Base-by-base conservation (phyloP, 208 protist genomes). In the Leishmania gerbilli region DNA sequence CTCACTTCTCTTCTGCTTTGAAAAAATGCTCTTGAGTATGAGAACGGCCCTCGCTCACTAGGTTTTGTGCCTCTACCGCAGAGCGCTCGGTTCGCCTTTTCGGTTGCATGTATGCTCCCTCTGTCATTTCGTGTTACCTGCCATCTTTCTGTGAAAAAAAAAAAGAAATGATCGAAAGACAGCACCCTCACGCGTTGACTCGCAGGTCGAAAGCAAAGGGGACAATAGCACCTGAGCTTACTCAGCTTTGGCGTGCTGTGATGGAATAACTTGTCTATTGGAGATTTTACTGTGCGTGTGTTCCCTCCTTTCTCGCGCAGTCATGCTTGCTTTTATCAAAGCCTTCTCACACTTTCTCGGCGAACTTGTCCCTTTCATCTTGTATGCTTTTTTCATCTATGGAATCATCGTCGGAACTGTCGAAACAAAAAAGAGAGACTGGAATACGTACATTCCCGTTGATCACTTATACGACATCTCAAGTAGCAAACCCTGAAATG, bases 21-120 rank as follows among this genome's bases (percentile, higher is more conserved):
- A 40, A 68, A 47, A 77, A 67, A 49, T 53, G 17, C 74, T 56
- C 27, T 53, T 31, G 69, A 55, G 69, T 51, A 65, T 58, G 53
- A 37, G 69, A 53, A 47, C 2, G 34, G 40, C 45, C 27, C 51
- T 71, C 64, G 45, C 27, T 65, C n/a, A 24, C 51, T 17, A 3
- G 13, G 17, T 71, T 31, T 40, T 74, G 51, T 42, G 11, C 55
- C 55, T 42, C 27, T 81, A 19, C 51, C 45, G 11, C 21, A 51
- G 45, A 74, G 31, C 42, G 2, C 24, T 53, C 45, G 21, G 19
- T 72, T 51, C 51, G 17, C 11, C 13, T 31, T 74, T 74, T 24
- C 19, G 31, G 40, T 15, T 15, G 55, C 13, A 42, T 74, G 9
- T 51, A 78, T 21, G 72, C 5, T 19, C 37, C 34, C 55, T 17